Conservation (phyloP, 306 rosid genomes). For the Begonia masoniana region DNA sequence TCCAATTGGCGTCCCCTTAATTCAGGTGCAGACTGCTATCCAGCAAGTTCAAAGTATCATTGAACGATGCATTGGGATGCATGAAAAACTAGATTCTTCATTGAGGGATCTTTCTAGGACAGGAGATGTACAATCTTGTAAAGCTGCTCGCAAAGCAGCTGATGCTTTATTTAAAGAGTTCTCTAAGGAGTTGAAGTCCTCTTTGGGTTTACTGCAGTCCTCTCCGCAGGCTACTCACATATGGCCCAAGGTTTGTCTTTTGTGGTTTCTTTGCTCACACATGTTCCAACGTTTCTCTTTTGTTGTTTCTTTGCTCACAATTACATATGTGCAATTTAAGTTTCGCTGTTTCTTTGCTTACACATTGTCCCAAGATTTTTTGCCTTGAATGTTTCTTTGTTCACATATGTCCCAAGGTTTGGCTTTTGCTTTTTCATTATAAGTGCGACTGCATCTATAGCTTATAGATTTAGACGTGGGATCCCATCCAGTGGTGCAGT, state of each 20-base stretch:
- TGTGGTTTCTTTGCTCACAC: slow-evolving; percentile 1
- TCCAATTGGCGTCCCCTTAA: background rate
- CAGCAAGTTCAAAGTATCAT: slow-evolving; percentile 45
- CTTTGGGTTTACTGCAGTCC: slow-evolving; percentile 55
- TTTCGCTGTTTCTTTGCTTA: no score
- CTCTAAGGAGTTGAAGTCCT: slow-evolving; percentile 69
- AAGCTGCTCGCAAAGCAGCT: slow-evolving; percentile 78
- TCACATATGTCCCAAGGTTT: no score
- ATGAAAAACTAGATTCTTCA: slow-evolving; percentile 80
- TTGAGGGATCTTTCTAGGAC: slow-evolving; percentile 80
- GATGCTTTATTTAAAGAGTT: slow-evolving; percentile 78
- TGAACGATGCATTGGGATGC: slow-evolving; percentile 48
- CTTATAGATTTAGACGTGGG: no score
- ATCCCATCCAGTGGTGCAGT: no score
- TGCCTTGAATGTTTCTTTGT: no score
- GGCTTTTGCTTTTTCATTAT: no score
- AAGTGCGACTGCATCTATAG: no score
- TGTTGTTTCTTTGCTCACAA: no score
- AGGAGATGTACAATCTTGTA: slow-evolving; percentile 78
- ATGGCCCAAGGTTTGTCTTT: slow-evolving; percentile 56
- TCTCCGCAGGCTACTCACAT: slow-evolving; percentile 69
- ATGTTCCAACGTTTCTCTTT: no score
- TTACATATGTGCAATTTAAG: no score
- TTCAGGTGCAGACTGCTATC: slow-evolving; percentile 69
- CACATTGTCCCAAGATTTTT: no score